These are phyloP conservation scores for Prunus kanzakura DNA, from an alignment of 306 rosid genomes.

Conservation along the genomic window DNA sequence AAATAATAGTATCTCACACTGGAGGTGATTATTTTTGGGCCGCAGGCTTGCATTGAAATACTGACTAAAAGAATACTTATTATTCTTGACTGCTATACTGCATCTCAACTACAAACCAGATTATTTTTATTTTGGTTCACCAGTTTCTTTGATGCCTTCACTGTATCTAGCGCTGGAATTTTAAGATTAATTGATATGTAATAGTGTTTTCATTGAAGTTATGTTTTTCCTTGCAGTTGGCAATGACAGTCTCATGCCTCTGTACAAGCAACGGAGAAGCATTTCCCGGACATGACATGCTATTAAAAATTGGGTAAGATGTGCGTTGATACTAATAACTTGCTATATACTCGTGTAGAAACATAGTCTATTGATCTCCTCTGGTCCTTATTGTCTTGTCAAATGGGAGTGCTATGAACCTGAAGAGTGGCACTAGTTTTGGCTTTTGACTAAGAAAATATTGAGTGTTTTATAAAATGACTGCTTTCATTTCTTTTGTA, in stretches of 20 bases:
- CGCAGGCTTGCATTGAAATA: background rate
- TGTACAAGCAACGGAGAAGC: slow-evolving; percentile 76
- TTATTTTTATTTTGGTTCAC: background rate
- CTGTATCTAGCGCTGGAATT: slow-evolving; percentile 1
- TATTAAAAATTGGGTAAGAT: slow-evolving; percentile 85
- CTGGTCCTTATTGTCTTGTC: background rate
- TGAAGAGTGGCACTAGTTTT: background rate
- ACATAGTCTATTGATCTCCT: background rate
- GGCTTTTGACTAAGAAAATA: background rate
- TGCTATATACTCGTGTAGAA: background rate
- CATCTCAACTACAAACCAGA: background rate
- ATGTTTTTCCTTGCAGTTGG: slow-evolving; percentile 60
- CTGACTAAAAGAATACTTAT: background rate
- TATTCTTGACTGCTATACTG: background rate
- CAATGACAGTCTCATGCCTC: slow-evolving; percentile 57
- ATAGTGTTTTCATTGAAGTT: slow-evolving; percentile 23
- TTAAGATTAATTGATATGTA: slow-evolving; percentile 8
- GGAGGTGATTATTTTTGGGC: background rate
- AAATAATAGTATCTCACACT: background rate
- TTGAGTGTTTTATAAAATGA: background rate
- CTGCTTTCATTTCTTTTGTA: background rate
- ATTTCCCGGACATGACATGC: slow-evolving; percentile 79
- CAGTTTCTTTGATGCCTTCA: background rate
- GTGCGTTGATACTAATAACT: background rate
- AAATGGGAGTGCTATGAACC: background rate